Percentiles rank a stretch among this genome's conserved stretches.
phyloP scores from a whole-genome alignment of 306 rosid species.

The Vigna angularis region DNA sequence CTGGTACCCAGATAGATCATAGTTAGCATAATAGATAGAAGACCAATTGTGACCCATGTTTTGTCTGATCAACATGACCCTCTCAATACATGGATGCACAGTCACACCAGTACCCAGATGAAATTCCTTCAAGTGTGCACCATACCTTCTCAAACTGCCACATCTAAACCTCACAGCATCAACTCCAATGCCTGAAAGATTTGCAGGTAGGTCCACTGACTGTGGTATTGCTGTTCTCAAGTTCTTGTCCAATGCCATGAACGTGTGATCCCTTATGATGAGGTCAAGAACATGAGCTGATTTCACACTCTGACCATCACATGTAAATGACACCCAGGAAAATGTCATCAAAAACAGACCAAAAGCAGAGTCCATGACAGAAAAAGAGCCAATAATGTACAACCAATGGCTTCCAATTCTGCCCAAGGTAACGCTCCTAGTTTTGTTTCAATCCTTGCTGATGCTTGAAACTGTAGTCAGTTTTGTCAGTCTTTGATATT shows the following conservation, averaged over 20 bases:
- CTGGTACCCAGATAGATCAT: conserved; percentile 73
- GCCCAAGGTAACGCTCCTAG: not conserved
- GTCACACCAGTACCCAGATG: conserved; percentile 69
- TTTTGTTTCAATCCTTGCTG: not conserved
- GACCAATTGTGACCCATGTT: conserved; percentile 84
- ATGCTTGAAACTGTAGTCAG: too few relatives aligned
- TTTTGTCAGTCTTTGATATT: not conserved
- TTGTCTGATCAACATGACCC: conserved; percentile 78
- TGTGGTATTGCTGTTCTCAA: conserved; percentile 68
- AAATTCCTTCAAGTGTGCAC: conserved; percentile 79
- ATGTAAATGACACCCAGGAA: conserved; percentile 42
- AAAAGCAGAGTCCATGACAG: conserved; percentile 67
- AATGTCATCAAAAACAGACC: conserved; percentile 54
- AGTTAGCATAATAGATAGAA: conserved; percentile 68
- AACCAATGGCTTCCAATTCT: not conserved
- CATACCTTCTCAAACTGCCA: conserved; percentile 87
- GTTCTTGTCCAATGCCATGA: conserved; percentile 58
- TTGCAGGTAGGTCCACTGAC: conserved; percentile 67
- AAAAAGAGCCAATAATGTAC: conserved; percentile 31
- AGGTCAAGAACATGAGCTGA: conserved; percentile 90
- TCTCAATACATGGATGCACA: conserved; percentile 83
- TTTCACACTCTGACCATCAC: conserved; percentile 57
- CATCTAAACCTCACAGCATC: conserved; percentile 74
- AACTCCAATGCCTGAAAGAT: conserved; percentile 75
- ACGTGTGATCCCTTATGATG: conserved; percentile 76